A percentile compares a stretch with the other conserved stretches of the same genome.
These are phyloP conservation scores for Penicillium sp. DNA, from an alignment of 2,329 filamentous ascomycete species.

Conservation along the genomic window DNA sequence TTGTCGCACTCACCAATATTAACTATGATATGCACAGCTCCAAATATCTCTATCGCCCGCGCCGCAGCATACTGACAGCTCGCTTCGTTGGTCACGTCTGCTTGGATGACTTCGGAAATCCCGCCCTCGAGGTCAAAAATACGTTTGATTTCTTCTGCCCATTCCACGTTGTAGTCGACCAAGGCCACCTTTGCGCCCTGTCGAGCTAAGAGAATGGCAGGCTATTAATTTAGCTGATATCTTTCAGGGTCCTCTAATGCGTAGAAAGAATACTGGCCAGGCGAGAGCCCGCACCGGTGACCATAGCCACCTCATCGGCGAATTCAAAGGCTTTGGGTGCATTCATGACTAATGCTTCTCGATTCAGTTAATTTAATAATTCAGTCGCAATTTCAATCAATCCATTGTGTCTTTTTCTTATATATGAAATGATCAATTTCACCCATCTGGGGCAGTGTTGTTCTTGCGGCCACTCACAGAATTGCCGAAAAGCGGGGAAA, in stretches of 20 bases:
- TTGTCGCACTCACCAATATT: constrained; percentile 27
- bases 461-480: too few relatives aligned
- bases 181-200: constrained; percentile 33
- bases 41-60: neutral
- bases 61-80: neutral
- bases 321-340: neutral
- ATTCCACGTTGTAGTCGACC: constrained; percentile 29
- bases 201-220: constrained; percentile 33
- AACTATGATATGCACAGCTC: constrained; percentile 31
- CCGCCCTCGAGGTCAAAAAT: constrained; percentile 36
- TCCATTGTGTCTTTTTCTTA: too few relatives aligned
- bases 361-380: too few relatives aligned
- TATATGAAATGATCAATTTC: too few relatives aligned
- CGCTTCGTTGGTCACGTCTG: constrained; percentile 8
- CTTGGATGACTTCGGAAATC: constrained; percentile 9
- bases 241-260: neutral
- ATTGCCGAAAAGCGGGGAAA: too few relatives aligned
- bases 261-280: neutral
- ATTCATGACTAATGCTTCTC: too few relatives aligned
- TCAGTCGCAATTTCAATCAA: too few relatives aligned
- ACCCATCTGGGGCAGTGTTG: too few relatives aligned
- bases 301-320: constrained; percentile 31
- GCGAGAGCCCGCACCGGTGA: constrained; percentile 34
- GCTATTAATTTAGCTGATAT: constrained; percentile 32
- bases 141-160: constrained; percentile 31